Evolutionary conservation across 148 eudicot genomes (phyloP), one percentile per base, ranked within the genome.

Genomic region (Arbutus unedo): DNA sequence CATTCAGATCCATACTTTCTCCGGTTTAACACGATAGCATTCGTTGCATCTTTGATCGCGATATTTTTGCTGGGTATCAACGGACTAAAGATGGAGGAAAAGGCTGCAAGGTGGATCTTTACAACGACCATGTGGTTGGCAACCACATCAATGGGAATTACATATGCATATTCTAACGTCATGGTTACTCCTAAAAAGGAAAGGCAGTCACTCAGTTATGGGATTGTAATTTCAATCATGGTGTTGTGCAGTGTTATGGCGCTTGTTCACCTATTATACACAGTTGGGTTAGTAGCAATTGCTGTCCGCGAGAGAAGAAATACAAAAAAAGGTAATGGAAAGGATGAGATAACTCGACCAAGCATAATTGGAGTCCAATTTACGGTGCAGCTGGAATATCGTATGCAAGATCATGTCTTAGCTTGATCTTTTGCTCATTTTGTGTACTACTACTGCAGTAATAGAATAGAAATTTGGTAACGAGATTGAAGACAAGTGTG

Each of bases 1-100:
- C 6, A 6, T 1, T n/a, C 7, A 2, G 76, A 76, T 43, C 18
- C 16, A 0, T 6, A 0, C 1, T 76, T 76, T 72, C 82, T 79
- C 0, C 3, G 74, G 2, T 19, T 38, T 41, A 84, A 87, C 77
- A 82, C 88, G 0, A 14, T 81, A 11, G 71, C 79, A 4, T 82
- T 86, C 38, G 70, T 85, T 25, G 31, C 74, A 6, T 48, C 74
- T 6, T 2, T 79, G 55, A 79, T 56, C 81, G 47, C 45, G 49
- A 79, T 64, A 8, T 14, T 47, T 45, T 25, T 79, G 55, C 81
- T 79, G n/a, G n/a, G n/a, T 43, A 23, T 64, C 4, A 79, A 56
- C 19, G 81, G 81, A 21, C 14, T 79, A 66, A 43, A 19, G 3
- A 47, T 62, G 16, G 47, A 13, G 74, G 8, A 5, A 0, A 79